Evolutionary conservation across 1,284 basidiomycete species (phyloP), one percentile per base, ranked within the genome.

Genomic region (Sanghuangporus baumii): DNA sequence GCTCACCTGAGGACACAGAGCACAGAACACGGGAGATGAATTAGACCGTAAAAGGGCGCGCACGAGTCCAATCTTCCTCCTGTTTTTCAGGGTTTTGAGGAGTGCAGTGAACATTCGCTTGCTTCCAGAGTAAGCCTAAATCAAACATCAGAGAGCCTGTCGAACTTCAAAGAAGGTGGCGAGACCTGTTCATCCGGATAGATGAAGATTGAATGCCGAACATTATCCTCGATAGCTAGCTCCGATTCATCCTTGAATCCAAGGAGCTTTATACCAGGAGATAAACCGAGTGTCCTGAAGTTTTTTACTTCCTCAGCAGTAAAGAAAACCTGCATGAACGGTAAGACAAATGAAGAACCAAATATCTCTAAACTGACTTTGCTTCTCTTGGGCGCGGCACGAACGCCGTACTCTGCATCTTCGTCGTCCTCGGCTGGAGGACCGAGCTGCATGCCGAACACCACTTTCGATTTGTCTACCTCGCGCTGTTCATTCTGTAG

Each of bases 161-260:
- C 7, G 16, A 47, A 36, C 47, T 34, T 61, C 37, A 16, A 66
- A 52, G 47, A 50, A 43, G 59, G n/a, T 16, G 18, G 16, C 34
- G 61, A 43, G 65, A 93, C 93, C 73, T 84, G 78, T 72, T 99
- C 96, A 68, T 96, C 90, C 0, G 96, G 97, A 72, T 95, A 94
- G 65, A 99, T 85, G 71, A 99, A 99, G 59, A 86, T 78, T 0
- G 94, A 87, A 74, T 97, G 94, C 71, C 94, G 96, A 69, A 97
- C 77, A 67, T 96, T 96, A 71, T 97, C 93, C 72, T 94, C 88
- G 67, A 94, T 90, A 0, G 76, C 75, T 0, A 98, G 79, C 63
- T 89, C 82, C 3, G 76, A 73, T n/a, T 81, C 79, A 64, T 88
- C 80, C 73, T 96, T 93, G 79, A 98, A 99, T 2, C 96, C 97